Percentiles rank a stretch among this genome's conserved stretches.
Conservation (phyloP, 2,329 filamentous ascomycete species). For the Fusarium buharicum region DNA sequence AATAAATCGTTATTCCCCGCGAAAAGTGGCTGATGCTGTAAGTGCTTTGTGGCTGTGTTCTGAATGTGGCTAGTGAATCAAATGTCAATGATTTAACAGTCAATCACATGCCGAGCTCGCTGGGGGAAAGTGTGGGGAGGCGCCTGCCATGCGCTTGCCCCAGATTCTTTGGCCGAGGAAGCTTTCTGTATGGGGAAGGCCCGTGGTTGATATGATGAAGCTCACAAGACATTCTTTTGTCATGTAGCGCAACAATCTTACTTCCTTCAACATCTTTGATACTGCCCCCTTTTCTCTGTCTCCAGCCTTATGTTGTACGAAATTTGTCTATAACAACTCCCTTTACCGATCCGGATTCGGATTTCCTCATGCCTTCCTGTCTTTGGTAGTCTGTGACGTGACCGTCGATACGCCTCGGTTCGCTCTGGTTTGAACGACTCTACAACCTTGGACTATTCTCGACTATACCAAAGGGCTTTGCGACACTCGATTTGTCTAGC, state of each 20-base stretch:
- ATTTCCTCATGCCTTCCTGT: conserved; percentile 24
- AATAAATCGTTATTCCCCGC: conserved; percentile 25
- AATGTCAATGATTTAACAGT: conserved; percentile 35
- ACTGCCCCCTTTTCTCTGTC: background rate
- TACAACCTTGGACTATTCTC: background rate
- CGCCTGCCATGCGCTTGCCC: conserved; percentile 38
- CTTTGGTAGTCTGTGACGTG: conserved; percentile 38
- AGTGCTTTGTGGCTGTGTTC: conserved; percentile 15
- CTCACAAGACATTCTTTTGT: conserved; percentile 24
- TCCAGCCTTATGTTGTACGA: background rate
- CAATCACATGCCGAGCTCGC: conserved; percentile 45
- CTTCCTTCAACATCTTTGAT: conserved; percentile 7
- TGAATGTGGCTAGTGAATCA: conserved; percentile 23
- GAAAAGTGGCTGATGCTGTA: conserved; percentile 29
- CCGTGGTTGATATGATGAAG: conserved; percentile 21
- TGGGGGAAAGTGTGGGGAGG: conserved; percentile 40
- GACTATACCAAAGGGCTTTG: background rate
- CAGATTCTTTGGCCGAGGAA: conserved; percentile 46
- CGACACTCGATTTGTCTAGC: background rate
- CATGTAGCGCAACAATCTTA: conserved; percentile 22
- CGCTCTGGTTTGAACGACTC: conserved; percentile 9
- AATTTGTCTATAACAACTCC: background rate
- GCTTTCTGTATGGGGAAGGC: conserved; percentile 37
- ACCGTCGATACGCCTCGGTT: conserved; percentile 40
- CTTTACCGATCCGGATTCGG: conserved; percentile 10